Conservation (phyloP, 305 asterid genomes). For the Solanum hybrid region DNA sequence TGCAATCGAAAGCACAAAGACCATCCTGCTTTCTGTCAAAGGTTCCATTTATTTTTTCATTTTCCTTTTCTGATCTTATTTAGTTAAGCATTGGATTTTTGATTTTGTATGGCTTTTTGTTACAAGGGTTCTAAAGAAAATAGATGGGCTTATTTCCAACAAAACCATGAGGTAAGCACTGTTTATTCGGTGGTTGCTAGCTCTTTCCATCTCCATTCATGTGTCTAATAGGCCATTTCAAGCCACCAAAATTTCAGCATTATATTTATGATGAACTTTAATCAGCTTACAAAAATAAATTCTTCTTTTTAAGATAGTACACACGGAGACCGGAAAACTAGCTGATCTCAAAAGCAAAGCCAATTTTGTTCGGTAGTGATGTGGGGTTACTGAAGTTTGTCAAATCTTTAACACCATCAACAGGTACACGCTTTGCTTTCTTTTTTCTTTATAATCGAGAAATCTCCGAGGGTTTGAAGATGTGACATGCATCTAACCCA, state of each 20-base stretch:
- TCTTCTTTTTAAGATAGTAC: slow-evolving; percentile 30
- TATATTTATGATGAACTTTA: neutral
- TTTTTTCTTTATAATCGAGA: neutral
- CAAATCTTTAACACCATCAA: slow-evolving; percentile 14
- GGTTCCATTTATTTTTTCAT: slow-evolving; percentile 32
- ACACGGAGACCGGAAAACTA: slow-evolving; percentile 25
- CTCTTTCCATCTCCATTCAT: neutral
- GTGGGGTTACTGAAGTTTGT: slow-evolving; percentile 19
- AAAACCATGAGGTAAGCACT: slow-evolving; percentile 50
- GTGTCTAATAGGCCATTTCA: neutral
- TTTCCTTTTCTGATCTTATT: slow-evolving; percentile 4
- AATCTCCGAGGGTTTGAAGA: neutral
- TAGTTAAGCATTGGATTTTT: neutral
- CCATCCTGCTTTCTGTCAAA: slow-evolving; percentile 29
- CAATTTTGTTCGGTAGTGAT: slow-evolving; percentile 17
- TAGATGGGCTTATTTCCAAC: slow-evolving; percentile 51
- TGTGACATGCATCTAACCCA: neutral
- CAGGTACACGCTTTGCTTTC: slow-evolving; percentile 29
- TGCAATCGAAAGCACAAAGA: slow-evolving; percentile 24
- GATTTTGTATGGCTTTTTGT: slow-evolving; percentile 14
- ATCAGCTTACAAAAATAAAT: neutral
- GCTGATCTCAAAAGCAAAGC: slow-evolving; percentile 24
- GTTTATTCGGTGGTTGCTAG: neutral
- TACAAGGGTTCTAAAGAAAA: slow-evolving; percentile 88
- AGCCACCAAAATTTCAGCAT: neutral